Base-by-base conservation (phyloP, 2,329 filamentous ascomycete species). In the Penicillium crustosum region DNA sequence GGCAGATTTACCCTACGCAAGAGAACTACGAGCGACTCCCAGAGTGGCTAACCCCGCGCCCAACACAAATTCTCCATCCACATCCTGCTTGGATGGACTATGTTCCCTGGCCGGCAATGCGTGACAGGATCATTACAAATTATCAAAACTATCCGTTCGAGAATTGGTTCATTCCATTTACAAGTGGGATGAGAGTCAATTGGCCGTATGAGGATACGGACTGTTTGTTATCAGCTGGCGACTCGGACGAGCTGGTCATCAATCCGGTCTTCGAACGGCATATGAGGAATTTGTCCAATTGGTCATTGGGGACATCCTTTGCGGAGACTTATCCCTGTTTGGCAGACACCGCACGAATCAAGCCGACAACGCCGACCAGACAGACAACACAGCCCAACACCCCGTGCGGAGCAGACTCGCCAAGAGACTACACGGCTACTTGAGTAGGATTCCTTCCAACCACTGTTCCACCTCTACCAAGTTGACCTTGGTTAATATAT, bases 201-300 rank as follows among this genome's bases (percentile, higher is more conserved):
- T 97, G 92, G 92, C 89, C 89, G 0, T 93, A 95, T 69, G 87
- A 90, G 55, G 82, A 86, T 1, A 85, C 84, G 0, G 88, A 92
- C 65, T 85, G 87, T 36, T 78, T 96, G 27, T 76, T 90, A 27
- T 79, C 82, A 53, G 73, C 73, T 1, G 70, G 72, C 0, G 76
- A 77, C 35, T 72, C 72, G 6, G 85, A 88, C 9, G 88, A 92
- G 67, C 79, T 91, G 59, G 81, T 89, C 62, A 91, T 96, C 61
- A 96, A 94, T 63, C 91, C 91, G 0, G 89, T 91, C 0, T 96
- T 96, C 71, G 90, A 95, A 75, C 81, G 86, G 38, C 92, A 97
- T 71, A 70, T 96, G 49, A 77, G 88, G 3, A 82, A 89, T 43
- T 70, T 92, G 39, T 83, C 87, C 58, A 96, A 96, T 68, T 97